Evolutionary conservation across 139 green algal species (phyloP).

Genomic region (Closterium sp.): DNA sequence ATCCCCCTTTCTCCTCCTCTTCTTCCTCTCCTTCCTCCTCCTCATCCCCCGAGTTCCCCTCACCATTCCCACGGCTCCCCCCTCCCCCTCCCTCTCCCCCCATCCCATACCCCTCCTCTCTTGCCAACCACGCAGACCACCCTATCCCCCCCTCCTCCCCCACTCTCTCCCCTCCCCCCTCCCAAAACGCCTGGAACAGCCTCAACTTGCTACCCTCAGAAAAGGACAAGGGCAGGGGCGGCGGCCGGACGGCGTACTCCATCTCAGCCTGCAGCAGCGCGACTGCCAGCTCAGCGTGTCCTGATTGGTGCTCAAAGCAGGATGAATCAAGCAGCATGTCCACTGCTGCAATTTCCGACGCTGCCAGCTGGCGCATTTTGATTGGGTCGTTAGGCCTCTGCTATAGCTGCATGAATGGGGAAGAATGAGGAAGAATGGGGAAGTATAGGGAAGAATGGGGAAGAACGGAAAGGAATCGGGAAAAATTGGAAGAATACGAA

Average conservation of each 20-base stretch:
- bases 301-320: constrained; percentile 34
- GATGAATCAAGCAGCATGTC: constrained; percentile 34
- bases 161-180: constrained; percentile 56
- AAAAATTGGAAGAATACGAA: too few relatives aligned
- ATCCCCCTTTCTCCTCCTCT: constrained; percentile 44
- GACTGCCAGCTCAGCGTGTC: constrained; percentile 52
- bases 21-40: constrained; percentile 33
- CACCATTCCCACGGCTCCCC: not conserved
- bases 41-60: not conserved
- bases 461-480: not conserved
- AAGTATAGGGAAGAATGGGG: not conserved
- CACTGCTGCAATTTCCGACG: constrained; percentile 23
- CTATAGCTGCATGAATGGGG: not conserved
- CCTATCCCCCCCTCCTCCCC: constrained; percentile 61
- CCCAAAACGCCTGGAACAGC: constrained; percentile 75
- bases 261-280: constrained; percentile 58
- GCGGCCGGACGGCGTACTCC: constrained; percentile 72
- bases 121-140: constrained; percentile 62
- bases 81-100: not conserved
- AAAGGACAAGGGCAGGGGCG: constrained; percentile 23
- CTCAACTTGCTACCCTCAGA: constrained; percentile 53
- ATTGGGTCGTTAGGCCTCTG: not conserved
- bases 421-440: not conserved
- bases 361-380: constrained; percentile 8
- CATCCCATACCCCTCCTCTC: constrained; percentile 15